Percentiles rank a stretch among this genome's conserved stretches.
Evolutionary conservation across 345 rosid species (phyloP).

Genomic region (Gossypium bickii): DNA sequence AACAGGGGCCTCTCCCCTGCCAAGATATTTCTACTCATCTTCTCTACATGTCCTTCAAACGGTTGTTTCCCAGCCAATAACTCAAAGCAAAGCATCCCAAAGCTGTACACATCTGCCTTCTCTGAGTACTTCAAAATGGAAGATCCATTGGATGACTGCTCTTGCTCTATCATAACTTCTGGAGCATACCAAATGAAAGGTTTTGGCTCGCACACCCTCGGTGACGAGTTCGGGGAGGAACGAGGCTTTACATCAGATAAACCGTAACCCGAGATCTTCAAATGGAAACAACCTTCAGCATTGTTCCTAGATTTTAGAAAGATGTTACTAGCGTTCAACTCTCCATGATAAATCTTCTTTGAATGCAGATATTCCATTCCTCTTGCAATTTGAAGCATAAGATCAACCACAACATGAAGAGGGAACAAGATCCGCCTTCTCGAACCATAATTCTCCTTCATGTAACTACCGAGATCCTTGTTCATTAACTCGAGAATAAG

Average conservation of each 20-base stretch:
- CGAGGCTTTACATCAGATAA: constrained; percentile 32
- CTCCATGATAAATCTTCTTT: constrained; percentile 55
- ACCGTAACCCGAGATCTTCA: constrained; percentile 71
- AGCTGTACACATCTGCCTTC: constrained; percentile 94
- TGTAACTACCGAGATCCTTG: constrained; percentile 57
- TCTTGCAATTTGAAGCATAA: constrained; percentile 85
- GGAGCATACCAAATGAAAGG: constrained; percentile 68
- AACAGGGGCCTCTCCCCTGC: constrained; percentile 87
- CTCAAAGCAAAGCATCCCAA: constrained; percentile 80
- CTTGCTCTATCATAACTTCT: constrained; percentile 55
- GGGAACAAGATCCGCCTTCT: constrained; percentile 56
- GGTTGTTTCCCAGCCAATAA: constrained; percentile 85
- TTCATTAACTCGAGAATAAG: constrained; percentile 77
- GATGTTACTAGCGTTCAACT: constrained; percentile 63
- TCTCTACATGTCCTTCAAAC: constrained; percentile 91
- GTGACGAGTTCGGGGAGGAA: constrained; percentile 17
- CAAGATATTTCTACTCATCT: constrained; percentile 55
- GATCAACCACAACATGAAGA: constrained; percentile 64
- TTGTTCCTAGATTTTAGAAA: constrained; percentile 57
- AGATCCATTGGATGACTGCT: constrained; percentile 25
- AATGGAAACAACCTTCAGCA: constrained; percentile 68
- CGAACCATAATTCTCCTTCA: constrained; percentile 43
- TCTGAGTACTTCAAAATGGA: constrained; percentile 43
- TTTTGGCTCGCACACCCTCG: constrained; percentile 32
- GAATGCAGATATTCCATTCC: constrained; percentile 93